Evolutionary conservation across 208 protist genomes (phyloP).

Genomic region (Wallacemonas collosoma): DNA sequence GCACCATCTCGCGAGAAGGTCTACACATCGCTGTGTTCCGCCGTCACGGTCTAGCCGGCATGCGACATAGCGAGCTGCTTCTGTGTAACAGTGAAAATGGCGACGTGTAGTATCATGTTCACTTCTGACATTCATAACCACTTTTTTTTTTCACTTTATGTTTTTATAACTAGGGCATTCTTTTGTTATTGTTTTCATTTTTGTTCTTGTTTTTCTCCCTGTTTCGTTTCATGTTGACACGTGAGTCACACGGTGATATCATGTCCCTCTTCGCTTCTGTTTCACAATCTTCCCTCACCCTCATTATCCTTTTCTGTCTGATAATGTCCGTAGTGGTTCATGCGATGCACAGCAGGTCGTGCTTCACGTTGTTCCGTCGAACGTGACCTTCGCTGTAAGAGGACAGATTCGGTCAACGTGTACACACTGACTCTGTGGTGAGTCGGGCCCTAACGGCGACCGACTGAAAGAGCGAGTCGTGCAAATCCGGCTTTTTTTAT

Average conservation of each 20-base stretch:
- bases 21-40: not conserved
- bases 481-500: not conserved
- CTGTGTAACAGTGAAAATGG: not conserved
- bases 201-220: not conserved
- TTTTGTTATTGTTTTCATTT: constrained; percentile 2
- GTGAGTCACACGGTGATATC: not conserved
- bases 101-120: not conserved
- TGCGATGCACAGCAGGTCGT: not conserved
- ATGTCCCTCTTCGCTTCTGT: not conserved
- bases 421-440: not conserved
- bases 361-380: not conserved
- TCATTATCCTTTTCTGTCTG: not conserved
- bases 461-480: not conserved
- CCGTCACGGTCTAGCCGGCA: not conserved
- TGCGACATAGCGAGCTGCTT: constrained; percentile 5
- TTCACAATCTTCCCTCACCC: not conserved
- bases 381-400: not conserved
- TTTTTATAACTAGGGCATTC: not conserved
- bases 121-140: not conserved
- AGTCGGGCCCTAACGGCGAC: not conserved
- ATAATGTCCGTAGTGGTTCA: not conserved
- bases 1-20: not conserved
- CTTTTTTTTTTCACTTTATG: not conserved
- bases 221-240: not conserved
- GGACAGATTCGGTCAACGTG: constrained; percentile 1